Evolutionary conservation across 2,329 filamentous ascomycete genomes (phyloP).

Genomic region (Sporothrix brasiliensis): DNA sequence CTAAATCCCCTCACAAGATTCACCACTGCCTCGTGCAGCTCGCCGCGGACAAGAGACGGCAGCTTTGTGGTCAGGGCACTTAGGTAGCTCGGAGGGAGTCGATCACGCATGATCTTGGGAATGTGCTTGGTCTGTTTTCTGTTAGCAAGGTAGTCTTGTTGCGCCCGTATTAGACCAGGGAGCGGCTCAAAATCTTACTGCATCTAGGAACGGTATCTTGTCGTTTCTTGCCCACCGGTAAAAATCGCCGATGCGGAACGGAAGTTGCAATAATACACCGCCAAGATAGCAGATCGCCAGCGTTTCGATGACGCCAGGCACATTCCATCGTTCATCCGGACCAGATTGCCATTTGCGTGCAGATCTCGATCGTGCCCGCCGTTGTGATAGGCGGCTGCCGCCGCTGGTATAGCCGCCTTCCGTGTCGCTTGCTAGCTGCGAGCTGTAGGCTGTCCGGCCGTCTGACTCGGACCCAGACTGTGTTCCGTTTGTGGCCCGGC

Average conservation of each 20-base stretch:
- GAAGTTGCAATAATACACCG: slow-evolving; percentile 72
- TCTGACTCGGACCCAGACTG: slow-evolving; percentile 29
- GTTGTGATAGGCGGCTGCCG: background rate
- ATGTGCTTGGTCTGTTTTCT: slow-evolving; percentile 61
- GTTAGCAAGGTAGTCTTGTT: background rate
- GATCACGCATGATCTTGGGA: slow-evolving; percentile 65
- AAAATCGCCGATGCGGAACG: slow-evolving; percentile 74
- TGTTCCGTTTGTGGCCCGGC: slow-evolving; percentile 1
- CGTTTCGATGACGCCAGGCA: slow-evolving; percentile 73
- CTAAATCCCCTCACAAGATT: slow-evolving; percentile 66
- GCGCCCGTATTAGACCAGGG: too few species aligned
- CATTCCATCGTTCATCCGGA: slow-evolving; percentile 52
- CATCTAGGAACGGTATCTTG: slow-evolving; percentile 71
- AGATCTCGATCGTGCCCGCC: slow-evolving; percentile 35
- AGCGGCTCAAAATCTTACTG: slow-evolving; percentile 48
- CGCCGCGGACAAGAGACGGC: slow-evolving; percentile 52
- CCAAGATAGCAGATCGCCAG: slow-evolving; percentile 80
- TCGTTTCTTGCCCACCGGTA: slow-evolving; percentile 67
- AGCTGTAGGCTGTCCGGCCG: slow-evolving; percentile 34
- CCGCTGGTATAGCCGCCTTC: slow-evolving; percentile 28
- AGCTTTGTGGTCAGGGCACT: slow-evolving; percentile 58
- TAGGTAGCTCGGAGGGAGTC: slow-evolving; percentile 65
- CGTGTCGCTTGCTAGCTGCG: slow-evolving; percentile 32
- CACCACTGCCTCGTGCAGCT: slow-evolving; percentile 66
- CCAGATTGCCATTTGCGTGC: slow-evolving; percentile 52